Evolutionary conservation across 106 monocot genomes (phyloP).

Genomic region (Chionographis japonica): DNA sequence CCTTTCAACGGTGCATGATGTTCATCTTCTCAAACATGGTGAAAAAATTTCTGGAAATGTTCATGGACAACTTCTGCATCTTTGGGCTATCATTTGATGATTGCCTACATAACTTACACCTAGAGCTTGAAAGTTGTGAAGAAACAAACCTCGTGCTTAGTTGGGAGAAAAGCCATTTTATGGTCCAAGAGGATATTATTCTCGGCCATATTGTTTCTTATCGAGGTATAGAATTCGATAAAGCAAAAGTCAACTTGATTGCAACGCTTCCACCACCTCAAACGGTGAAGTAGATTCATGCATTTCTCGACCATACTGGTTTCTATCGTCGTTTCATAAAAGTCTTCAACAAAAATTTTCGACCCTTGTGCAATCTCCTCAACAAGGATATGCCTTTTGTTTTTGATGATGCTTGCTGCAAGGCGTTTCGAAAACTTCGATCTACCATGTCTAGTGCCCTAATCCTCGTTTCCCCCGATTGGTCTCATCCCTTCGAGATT

Average conservation of each 20-base stretch:
- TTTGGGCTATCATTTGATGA: slow-evolving; percentile 1
- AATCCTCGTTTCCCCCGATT: no score
- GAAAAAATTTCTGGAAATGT: slow-evolving; percentile 10
- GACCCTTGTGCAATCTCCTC: no score
- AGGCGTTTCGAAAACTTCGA: slow-evolving; percentile 8
- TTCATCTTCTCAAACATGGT: slow-evolving; percentile 7
- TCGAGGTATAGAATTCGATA: no score
- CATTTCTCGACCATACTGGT: slow-evolving; percentile 14
- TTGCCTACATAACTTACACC: not conserved
- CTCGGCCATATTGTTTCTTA: slow-evolving; percentile 6
- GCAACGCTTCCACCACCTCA: not conserved
- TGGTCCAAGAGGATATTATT: no score
- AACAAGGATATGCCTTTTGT: slow-evolving; percentile 9
- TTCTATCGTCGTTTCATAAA: slow-evolving; percentile 8
- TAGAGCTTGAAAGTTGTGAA: not conserved
- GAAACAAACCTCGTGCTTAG: slow-evolving; percentile 1
- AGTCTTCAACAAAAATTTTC: slow-evolving; percentile 1
- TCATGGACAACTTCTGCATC: slow-evolving; percentile 15
- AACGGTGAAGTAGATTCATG: not conserved
- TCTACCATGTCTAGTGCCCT: not conserved
- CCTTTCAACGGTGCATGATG: slow-evolving; percentile 8
- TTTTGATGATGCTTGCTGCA: slow-evolving; percentile 4
- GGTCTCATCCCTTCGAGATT: no score
- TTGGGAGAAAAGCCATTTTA: no score
- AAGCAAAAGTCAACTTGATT: slow-evolving; percentile 16